Evolutionary conservation across 345 rosid species (phyloP), one percentile per base, ranked within the genome.

Genomic region (Lepidium sativum): DNA sequence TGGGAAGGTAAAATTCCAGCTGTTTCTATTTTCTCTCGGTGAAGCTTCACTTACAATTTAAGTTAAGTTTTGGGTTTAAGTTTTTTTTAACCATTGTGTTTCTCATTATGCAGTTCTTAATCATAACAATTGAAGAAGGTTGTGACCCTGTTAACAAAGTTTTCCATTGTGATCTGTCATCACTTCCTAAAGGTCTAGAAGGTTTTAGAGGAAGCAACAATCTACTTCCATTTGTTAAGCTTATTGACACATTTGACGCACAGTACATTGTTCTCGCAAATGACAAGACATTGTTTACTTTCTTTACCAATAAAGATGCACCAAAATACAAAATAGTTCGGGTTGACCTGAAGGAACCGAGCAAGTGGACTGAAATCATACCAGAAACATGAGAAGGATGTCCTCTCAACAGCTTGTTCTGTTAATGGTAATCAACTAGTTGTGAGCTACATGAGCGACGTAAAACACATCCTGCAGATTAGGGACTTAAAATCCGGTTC

Each of bases 131-230:
- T 39, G 51, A 16, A 0, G 95, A 90, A 78, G 76, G 78, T 47
- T 82, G 92, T 75, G 97, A 81, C 74, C 96, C 96, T 2, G 84
- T 82, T 40, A 94, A 94, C 79, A 90, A 94, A 77, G 70, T 94
- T 4, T 88, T 82, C 71, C 74, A 84, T 65, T 90, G 87, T 54
- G 83, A 86, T 69, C 63, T 90, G 77, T 83, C 92, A 52, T 75
- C 78, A 65, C 79, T 90, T 75, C 72, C 80, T 2, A 73, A 74
- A 32, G 97, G 95, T 25, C 76, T 89, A 67, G 81, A 81, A 78
- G 85, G 96, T 64, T 80, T 67, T 56, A 81, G 76, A 63, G 87
- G 66, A 70, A 65, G 70, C 73, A 64, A 75, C 3, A 34, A 47
- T 33, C 75, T 77, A 8, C 95, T 88, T 18, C 96, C 96, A 52